Conservation (phyloP, 768 basidiomycete species). For the Hypholoma fasciculare region DNA sequence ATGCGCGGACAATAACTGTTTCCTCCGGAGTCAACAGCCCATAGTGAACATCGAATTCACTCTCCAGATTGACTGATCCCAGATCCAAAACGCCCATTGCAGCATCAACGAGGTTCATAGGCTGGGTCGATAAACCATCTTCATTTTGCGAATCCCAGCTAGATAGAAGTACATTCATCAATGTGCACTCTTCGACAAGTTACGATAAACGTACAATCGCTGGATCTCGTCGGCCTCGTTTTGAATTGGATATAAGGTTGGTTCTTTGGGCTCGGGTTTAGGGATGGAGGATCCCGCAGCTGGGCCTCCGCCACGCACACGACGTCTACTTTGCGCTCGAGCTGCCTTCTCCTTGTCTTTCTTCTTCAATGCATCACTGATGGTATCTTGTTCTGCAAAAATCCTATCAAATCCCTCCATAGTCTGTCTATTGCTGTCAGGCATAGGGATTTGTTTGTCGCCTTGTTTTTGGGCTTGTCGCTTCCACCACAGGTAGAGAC, state of each 20-base stretch:
- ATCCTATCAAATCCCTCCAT: constrained; percentile 24
- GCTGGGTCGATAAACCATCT: constrained; percentile 14
- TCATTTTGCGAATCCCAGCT: constrained; percentile 38
- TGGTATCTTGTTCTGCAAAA: constrained; percentile 31
- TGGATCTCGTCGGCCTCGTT: constrained; percentile 55
- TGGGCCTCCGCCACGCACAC: constrained; percentile 75
- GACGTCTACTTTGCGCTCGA: constrained; percentile 61
- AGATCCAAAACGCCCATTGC: constrained; percentile 34
- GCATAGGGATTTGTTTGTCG: constrained; percentile 26
- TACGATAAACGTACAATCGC: constrained; percentile 49
- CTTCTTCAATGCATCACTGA: constrained; percentile 76
- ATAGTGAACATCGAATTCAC: constrained; percentile 75
- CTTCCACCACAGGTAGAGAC: constrained; percentile 83
- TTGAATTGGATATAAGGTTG: constrained; percentile 32
- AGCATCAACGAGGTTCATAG: constrained; percentile 25
- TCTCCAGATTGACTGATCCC: constrained; percentile 35
- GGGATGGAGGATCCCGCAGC: constrained; percentile 17
- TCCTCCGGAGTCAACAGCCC: constrained; percentile 79
- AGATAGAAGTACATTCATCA: neutral
- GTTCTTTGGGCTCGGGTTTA: constrained; percentile 21
- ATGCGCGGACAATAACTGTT: constrained; percentile 83
- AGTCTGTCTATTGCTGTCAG: constrained; percentile 18
- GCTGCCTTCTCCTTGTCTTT: constrained; percentile 71
- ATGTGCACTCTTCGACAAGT: neutral
- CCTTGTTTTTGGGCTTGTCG: constrained; percentile 44